phyloP scores from a whole-genome alignment of 441 rosid genomes.

The Isatis lusitanica region DNA sequence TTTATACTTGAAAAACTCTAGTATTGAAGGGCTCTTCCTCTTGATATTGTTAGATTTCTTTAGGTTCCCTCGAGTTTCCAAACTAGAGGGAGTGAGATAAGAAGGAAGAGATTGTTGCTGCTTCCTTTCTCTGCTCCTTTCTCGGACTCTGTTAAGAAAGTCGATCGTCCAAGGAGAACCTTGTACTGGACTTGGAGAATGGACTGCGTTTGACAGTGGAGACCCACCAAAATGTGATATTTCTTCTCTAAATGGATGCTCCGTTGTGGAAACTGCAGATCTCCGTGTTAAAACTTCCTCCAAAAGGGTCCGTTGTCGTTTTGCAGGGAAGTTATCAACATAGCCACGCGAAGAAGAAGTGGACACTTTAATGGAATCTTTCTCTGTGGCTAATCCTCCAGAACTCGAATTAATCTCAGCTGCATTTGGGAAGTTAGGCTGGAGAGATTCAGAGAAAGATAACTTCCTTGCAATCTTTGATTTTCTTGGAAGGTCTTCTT shows the following conservation, averaged over 20 bases:
- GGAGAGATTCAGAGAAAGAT: slow-evolving; percentile 47
- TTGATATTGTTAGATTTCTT: slow-evolving; percentile 42
- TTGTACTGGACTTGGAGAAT: slow-evolving; percentile 49
- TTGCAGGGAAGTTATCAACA: slow-evolving; percentile 38
- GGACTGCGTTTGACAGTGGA: slow-evolving; percentile 66
- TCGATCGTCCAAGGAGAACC: slow-evolving; percentile 96
- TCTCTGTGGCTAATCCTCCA: slow-evolving; percentile 39
- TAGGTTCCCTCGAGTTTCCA: slow-evolving; percentile 39
- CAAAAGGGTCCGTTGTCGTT: slow-evolving; percentile 41
- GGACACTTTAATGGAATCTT: slow-evolving; percentile 36
- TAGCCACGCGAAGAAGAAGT: slow-evolving; percentile 32
- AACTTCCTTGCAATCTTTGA: slow-evolving; percentile 54
- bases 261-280: slow-evolving; percentile 40
- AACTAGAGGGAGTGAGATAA: slow-evolving; percentile 44
- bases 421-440: slow-evolving; percentile 48
- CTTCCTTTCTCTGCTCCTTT: slow-evolving; percentile 61
- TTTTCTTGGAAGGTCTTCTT: slow-evolving; percentile 48
- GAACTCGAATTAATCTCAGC: slow-evolving; percentile 50
- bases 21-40: slow-evolving; percentile 81
- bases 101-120: slow-evolving; percentile 63
- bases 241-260: slow-evolving; percentile 49
- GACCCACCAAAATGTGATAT: slow-evolving; percentile 59
- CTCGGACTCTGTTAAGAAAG: slow-evolving; percentile 81
- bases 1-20: slow-evolving; percentile 79
- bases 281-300: slow-evolving; percentile 44